Evolutionary conservation across 2,329 filamentous ascomycete genomes (phyloP), one percentile per base, ranked within the genome.

Genomic region (Colletotrichum costaricense): DNA sequence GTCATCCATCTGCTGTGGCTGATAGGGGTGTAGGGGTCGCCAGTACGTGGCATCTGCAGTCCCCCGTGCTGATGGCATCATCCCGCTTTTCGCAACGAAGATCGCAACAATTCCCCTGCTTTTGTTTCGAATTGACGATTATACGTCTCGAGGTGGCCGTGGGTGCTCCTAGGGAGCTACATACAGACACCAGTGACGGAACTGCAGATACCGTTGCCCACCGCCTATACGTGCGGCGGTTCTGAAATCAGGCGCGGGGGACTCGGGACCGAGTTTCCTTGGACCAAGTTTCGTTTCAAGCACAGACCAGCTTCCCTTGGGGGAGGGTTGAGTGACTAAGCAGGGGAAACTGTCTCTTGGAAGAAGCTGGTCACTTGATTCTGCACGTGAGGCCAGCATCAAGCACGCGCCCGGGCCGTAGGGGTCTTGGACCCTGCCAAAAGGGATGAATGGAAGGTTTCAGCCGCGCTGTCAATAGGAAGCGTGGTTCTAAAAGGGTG

Each of bases 391-490:
- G 0, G 0, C 2, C 0, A 8, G 2, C 0, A 3, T 30, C 54
- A 58, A 28, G 54, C 42, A n/a, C 19, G 66, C 46, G 58, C 46
- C 42, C 49, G 38, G 54, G 30, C 55, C 46, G 9, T 30, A 64
- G 52, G 54, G 65, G 59, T 55, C 33, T 28, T 49, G 33, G 66
- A 55, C 59, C 66, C 66, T 72, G 46, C 62, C 28, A 65, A 58
- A 72, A 72, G 70, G 66, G 42, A 60, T 57, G 67, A 70, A 30
- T 49, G 49, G 42, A 52, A 62, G 62, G 70, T 73, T 73, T 73
- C 70, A 73, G 70, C 60, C 35, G 63, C 22, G 64, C 33, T 55
- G 8, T 22, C 54, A 55, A 59, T 12, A 42, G 70, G 70, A 57
- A 49, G 69, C 66, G 67, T 73, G 60, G 55, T 42, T 42, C 63